Percentiles rank a stretch among this genome's conserved stretches.
Evolutionary conservation across 768 basidiomycete species (phyloP).

Genomic region (Auricularia cornea): DNA sequence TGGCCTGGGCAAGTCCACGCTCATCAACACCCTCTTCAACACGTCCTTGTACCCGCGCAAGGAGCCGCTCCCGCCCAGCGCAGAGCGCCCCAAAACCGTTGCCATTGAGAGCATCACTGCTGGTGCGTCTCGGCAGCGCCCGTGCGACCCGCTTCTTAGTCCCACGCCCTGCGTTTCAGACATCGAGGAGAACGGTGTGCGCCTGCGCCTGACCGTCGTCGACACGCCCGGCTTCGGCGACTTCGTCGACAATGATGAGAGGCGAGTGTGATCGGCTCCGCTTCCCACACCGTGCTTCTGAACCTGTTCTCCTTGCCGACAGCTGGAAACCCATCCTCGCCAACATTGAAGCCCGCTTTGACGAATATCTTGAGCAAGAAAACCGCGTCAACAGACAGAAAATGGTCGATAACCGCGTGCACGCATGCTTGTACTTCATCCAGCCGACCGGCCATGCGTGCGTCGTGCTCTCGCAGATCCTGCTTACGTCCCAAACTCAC

Average conservation of each 20-base stretch:
- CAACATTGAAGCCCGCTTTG: constrained; percentile 96
- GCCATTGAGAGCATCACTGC: constrained; percentile 98
- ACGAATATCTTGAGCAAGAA: constrained; percentile 96
- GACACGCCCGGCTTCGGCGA: constrained; percentile 99
- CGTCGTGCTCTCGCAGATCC: constrained; percentile 26
- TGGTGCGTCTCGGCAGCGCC: constrained; percentile 39
- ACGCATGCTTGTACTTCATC: constrained; percentile 98
- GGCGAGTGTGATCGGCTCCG: constrained; percentile 38
- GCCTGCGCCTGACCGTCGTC: constrained; percentile 95
- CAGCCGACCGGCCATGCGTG: constrained; percentile 98
- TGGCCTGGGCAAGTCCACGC: constrained; percentile 95
- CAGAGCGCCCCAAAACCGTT: constrained; percentile 86
- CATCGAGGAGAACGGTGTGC: constrained; percentile 97
- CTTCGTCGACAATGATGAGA: constrained; percentile 98
- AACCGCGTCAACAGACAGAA: constrained; percentile 95
- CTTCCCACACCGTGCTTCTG: neutral
- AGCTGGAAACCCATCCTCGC: constrained; percentile 99
- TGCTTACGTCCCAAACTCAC: neutral
- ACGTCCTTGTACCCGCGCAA: constrained; percentile 90
- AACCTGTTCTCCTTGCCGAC: constrained; percentile 1
- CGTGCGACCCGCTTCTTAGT: neutral
- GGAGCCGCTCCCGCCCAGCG: constrained; percentile 72
- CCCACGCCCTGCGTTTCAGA: constrained; percentile 41
- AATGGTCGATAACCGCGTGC: constrained; percentile 92
- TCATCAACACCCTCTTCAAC: constrained; percentile 98